Percentiles rank a stretch among this genome's conserved stretches.
Conservation (phyloP, 345 rosid genomes). For the Eucalyptus tenuipes region DNA sequence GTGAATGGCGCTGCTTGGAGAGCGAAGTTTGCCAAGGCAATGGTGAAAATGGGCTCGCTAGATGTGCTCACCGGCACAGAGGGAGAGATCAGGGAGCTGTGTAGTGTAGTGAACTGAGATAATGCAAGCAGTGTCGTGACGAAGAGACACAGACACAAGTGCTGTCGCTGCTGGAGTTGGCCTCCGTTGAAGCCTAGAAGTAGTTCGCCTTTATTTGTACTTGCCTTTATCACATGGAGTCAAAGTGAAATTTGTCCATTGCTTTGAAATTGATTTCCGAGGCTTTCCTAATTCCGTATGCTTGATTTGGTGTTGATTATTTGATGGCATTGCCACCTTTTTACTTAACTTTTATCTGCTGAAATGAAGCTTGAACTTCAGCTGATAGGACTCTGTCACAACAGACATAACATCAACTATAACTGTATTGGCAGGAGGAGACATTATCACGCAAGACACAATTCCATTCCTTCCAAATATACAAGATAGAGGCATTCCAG, state of each 20-base stretch:
- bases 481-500: background rate
- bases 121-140: background rate
- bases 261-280: background rate
- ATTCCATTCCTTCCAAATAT: background rate
- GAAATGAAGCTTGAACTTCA: background rate
- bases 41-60: slow-evolving; percentile 22
- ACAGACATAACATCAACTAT: background rate
- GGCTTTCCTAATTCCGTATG: background rate
- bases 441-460: background rate
- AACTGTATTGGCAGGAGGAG: background rate
- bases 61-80: slow-evolving; percentile 8
- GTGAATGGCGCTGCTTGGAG: slow-evolving; percentile 3
- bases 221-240: background rate
- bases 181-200: background rate
- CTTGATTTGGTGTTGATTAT: background rate
- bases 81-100: slow-evolving; percentile 21
- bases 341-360: background rate
- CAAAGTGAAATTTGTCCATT: background rate
- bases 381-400: background rate
- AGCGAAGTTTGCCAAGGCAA: slow-evolving; percentile 10
- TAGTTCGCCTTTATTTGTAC: background rate
- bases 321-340: background rate
- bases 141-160: background rate
- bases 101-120: slow-evolving; percentile 5
- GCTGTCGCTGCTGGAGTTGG: background rate